These are phyloP conservation scores for Mixia osmundae DNA, from an alignment of 1,284 basidiomycete genomes.

Conservation along the genomic window DNA sequence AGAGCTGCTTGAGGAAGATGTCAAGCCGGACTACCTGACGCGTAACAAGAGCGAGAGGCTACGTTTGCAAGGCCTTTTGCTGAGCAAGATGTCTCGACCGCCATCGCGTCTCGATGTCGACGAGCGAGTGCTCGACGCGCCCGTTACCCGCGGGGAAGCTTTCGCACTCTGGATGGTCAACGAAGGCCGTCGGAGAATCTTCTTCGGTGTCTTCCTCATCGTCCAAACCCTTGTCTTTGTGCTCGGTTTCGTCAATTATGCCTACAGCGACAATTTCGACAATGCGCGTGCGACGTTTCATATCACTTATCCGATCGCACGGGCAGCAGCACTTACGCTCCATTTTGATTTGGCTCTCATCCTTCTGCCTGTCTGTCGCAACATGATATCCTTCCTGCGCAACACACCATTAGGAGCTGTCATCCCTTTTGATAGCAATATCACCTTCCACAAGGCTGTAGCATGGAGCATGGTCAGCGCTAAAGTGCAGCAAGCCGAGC, in stretches of 20 bases:
- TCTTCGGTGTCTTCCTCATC: constrained; percentile 50
- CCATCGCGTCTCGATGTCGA: constrained; percentile 20
- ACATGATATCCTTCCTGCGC: constrained; percentile 62
- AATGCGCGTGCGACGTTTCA: constrained; percentile 9
- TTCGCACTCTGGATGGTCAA: constrained; percentile 66
- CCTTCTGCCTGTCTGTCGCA: constrained; percentile 69
- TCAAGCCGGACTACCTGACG: constrained; percentile 37
- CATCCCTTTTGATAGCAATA: constrained; percentile 33
- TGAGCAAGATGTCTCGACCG: constrained; percentile 24
- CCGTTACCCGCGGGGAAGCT: too few relatives aligned
- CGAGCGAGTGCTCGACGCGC: too few relatives aligned
- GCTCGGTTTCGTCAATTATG: constrained; percentile 51
- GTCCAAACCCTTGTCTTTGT: constrained; percentile 46
- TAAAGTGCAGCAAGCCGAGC: too few relatives aligned
- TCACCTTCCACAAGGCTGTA: constrained; percentile 57
- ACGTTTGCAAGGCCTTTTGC: constrained; percentile 52
- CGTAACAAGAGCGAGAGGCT: constrained; percentile 54
- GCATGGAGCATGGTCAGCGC: too few relatives aligned
- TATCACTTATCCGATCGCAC: constrained; percentile 39
- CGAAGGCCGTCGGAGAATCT: constrained; percentile 41
- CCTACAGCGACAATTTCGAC: constrained; percentile 19
- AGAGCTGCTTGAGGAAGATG: constrained; percentile 12
- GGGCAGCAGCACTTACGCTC: constrained; percentile 56
- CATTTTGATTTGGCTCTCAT: constrained; percentile 75
- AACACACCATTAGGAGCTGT: constrained; percentile 54